Conservation (phyloP, 148 eudicot genomes). For the Silene conica region DNA sequence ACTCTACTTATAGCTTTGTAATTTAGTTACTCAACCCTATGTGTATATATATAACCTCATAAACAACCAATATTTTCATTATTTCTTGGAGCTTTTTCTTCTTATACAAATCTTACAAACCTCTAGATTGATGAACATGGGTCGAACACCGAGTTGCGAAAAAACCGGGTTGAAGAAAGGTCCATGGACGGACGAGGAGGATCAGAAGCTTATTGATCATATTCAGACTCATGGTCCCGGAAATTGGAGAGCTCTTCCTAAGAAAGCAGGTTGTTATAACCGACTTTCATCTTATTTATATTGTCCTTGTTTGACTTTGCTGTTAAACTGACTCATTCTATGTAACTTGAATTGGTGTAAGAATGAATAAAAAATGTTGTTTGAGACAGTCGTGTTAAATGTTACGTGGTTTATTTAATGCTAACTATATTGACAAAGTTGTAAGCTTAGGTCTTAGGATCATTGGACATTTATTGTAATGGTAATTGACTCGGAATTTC, state of each 20-base stretch:
- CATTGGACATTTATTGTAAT: background rate
- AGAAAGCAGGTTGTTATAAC: slow-evolving; percentile 63
- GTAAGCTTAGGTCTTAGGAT: too few species aligned
- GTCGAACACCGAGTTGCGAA: slow-evolving; percentile 88
- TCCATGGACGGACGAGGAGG: slow-evolving; percentile 94
- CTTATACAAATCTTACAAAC: background rate
- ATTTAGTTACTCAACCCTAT: background rate
- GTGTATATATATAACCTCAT: too few species aligned
- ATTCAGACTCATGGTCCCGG: slow-evolving; percentile 79
- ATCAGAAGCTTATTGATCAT: slow-evolving; percentile 66
- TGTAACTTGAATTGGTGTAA: too few species aligned
- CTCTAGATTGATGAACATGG: slow-evolving; percentile 34
- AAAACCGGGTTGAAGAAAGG: slow-evolving; percentile 84
- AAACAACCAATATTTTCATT: background rate
- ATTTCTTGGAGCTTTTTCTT: background rate
- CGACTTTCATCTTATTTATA: background rate
- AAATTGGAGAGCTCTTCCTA: slow-evolving; percentile 90
- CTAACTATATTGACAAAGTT: background rate
- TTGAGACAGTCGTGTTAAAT: too few species aligned
- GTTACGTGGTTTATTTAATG: background rate
- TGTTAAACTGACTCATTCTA: too few species aligned
- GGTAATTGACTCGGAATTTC: background rate
- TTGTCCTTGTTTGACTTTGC: background rate
- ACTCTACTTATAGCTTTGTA: slow-evolving; percentile 31
- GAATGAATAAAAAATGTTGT: too few species aligned